Conservation (phyloP, 2,329 filamentous ascomycete species). For the Ceratocystis smalleyi region DNA sequence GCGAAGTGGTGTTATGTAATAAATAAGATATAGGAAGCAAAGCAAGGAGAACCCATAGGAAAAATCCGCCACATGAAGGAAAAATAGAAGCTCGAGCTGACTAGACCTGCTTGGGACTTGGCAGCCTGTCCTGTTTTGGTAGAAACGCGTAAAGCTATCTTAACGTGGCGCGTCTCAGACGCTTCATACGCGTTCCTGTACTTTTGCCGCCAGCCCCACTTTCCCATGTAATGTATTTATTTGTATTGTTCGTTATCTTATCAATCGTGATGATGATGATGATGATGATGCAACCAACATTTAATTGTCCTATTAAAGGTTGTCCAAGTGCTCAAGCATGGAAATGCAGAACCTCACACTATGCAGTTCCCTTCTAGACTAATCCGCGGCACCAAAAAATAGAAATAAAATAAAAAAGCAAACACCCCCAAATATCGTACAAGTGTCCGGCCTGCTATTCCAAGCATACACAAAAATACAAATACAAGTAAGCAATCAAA, state of each 20-base stretch:
- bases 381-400: background rate
- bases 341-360: too few species aligned
- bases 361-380: too few species aligned
- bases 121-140: slow-evolving; percentile 1
- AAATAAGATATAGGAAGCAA: background rate
- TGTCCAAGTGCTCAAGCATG: too few species aligned
- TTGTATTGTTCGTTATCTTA: background rate
- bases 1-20: background rate
- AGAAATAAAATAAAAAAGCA: background rate
- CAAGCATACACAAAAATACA: background rate
- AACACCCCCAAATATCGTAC: background rate
- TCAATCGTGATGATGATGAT: background rate
- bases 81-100: background rate
- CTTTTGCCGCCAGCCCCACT: background rate
- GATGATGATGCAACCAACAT: background rate
- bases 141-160: slow-evolving; percentile 14
- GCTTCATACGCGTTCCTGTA: background rate
- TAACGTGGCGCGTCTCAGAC: background rate
- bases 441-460: background rate
- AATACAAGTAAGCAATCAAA: slow-evolving; percentile 29
- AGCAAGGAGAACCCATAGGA: background rate
- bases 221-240: background rate
- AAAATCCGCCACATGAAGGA: background rate
- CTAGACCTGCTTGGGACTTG: background rate
- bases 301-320: background rate